Percentiles rank a stretch among this genome's conserved stretches.
Evolutionary conservation across 768 basidiomycete species (phyloP).

Genomic region (Collybia sp.): DNA sequence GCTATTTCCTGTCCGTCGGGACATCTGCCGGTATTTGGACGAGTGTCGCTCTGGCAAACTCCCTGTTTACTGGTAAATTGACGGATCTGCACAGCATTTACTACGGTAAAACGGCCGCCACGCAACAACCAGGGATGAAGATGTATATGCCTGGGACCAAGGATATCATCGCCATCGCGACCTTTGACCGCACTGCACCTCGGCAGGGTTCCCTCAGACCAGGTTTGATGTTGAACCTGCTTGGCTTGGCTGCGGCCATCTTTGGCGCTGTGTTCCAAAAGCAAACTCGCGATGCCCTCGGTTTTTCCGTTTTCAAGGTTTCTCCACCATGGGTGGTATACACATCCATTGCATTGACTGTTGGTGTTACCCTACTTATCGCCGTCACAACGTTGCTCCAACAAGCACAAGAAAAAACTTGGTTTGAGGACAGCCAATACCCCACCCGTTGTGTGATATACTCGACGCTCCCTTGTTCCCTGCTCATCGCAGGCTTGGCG

Average conservation of each 20-base stretch:
- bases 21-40: slow-evolving; percentile 22
- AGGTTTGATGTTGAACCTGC: slow-evolving; percentile 15
- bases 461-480: slow-evolving; percentile 11
- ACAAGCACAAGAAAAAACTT: slow-evolving; percentile 13
- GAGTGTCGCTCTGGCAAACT: slow-evolving; percentile 17
- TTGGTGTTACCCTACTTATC: slow-evolving; percentile 10
- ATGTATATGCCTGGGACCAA: slow-evolving; percentile 12
- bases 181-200: slow-evolving; percentile 19
- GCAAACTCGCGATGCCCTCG: slow-evolving; percentile 15
- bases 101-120: slow-evolving; percentile 10
- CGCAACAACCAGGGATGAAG: slow-evolving; percentile 11
- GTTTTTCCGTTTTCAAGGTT: slow-evolving; percentile 10
- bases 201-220: slow-evolving; percentile 14
- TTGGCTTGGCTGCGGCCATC: slow-evolving; percentile 18
- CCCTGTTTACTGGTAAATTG: slow-evolving; percentile 13
- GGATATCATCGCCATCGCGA: slow-evolving; percentile 18
- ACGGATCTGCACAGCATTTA: slow-evolving; percentile 17
- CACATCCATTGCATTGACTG: slow-evolving; percentile 11
- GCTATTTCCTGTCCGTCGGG: slow-evolving; percentile 20
- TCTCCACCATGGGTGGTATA: slow-evolving; percentile 19
- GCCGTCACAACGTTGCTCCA: slow-evolving; percentile 8
- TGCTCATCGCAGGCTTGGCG: slow-evolving; percentile 13
- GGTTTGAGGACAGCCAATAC: slow-evolving; percentile 12
- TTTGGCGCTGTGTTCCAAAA: slow-evolving; percentile 18
- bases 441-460: slow-evolving; percentile 15